Evolutionary conservation across 73 alveolate species (phyloP).

Genomic region (Paramecium octaurelia): DNA sequence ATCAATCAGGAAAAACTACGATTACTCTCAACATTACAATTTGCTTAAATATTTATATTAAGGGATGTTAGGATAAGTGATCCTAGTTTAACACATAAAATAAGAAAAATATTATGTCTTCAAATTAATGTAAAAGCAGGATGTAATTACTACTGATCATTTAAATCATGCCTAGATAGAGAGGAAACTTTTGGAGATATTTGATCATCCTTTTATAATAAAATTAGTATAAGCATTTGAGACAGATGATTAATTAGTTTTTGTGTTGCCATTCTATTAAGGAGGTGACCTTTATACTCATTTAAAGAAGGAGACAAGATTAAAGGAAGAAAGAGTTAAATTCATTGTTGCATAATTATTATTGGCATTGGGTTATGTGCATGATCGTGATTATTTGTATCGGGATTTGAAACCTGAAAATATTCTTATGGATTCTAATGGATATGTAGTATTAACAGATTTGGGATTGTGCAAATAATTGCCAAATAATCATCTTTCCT

Average conservation of each 20-base stretch:
- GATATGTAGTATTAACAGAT: conserved; percentile 83
- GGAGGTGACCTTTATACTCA: conserved; percentile 97
- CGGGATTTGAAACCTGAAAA: conserved; percentile 96
- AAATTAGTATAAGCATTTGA: conserved; percentile 85
- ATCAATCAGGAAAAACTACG: neutral
- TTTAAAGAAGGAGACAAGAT: conserved; percentile 76
- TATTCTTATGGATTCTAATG: conserved; percentile 77
- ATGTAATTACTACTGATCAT: conserved; percentile 83
- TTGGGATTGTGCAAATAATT: conserved; percentile 91
- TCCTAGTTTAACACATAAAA: conserved; percentile 73
- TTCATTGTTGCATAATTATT: conserved; percentile 85
- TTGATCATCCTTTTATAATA: conserved; percentile 89
- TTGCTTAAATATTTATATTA: conserved; percentile 77
- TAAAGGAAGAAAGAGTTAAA: conserved; percentile 82
- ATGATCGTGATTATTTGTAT: conserved; percentile 79
- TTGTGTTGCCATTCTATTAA: conserved; percentile 84
- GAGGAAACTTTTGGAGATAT: conserved; percentile 78
- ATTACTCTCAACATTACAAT: conserved; percentile 64
- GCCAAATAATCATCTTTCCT: conserved; percentile 73
- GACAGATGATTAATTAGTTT: conserved; percentile 83
- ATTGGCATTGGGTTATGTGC: conserved; percentile 91
- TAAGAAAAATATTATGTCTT: conserved; percentile 83
- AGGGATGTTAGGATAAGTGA: conserved; percentile 93
- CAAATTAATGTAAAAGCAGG: conserved; percentile 88
- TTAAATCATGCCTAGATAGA: conserved; percentile 81